Base-by-base conservation (phyloP, 768 basidiomycete species). In the Kwoniella newhampshirensis region DNA sequence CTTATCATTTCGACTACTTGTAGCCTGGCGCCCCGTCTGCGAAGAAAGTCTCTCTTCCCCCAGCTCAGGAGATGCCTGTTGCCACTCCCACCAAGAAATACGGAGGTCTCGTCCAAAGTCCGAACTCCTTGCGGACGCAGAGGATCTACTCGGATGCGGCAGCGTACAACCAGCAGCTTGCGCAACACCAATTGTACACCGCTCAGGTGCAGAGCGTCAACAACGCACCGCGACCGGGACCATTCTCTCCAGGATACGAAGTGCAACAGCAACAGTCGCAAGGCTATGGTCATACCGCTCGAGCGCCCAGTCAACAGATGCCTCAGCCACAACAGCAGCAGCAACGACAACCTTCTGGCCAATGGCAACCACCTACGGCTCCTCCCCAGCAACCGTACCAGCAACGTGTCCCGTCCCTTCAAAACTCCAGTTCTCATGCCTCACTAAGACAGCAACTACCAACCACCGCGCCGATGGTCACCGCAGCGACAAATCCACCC, bases 141-240 rank as follows among this genome's bases (percentile, higher is more conserved):
- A 80, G 91, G 44, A 87, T 90, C 5, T 94, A 87, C 71, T 87
- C 87, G 66, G 93, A 97, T 73, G 92, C 94, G 0, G 90, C 91
- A 7, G 80, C 87, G 1, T 99, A 99, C 79, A 91, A 92, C 64
- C 91, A 94, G 60, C 94, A 94, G 68, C 83, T 94, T 21, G 87
- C 86, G 12, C 91, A 93, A 73, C 94, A 97, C 67, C 94, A 99
- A 76, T 86, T 86, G 8, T 91, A 89, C 70, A 91, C 88, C 4
- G 89, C 89, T 2, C 89, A 91, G 73, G 86, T 86, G 11, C 88
- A 89, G 69, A 84, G 83, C 0, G 84, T 84, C 59, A 62, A 47
- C 56, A 64, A 26, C 13, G 71, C 74, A 1, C 52, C 68, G 30
- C 56, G 70, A 26, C 71, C 66, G 44, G 50, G 63, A 3, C 71